Base-by-base conservation (phyloP, 108 stramenopile species). In the Nannochloropsis granulata region DNA sequence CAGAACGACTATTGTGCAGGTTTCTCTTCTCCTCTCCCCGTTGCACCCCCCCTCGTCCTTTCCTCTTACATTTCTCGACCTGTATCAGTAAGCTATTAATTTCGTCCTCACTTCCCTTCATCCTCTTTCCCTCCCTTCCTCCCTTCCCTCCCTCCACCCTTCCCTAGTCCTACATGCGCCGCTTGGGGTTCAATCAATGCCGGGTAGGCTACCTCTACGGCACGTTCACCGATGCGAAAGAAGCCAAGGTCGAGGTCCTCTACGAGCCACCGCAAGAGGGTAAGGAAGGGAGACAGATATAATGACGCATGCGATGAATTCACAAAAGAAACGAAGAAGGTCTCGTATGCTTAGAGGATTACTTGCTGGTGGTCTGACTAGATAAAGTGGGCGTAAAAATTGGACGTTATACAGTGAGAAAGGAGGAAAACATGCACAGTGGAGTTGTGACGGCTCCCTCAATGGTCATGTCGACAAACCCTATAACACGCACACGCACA, bases 251-350 rank as follows among this genome's bases (percentile, higher is more conserved):
- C 19, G 96, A 98, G 89, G 94, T 94, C 10, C 92, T 98, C 12
- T 98, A 98, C 88, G 98, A 98, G 88, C 98, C 98, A n/a, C 96
- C 96, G 43, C 98, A 98, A 88, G 92, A 94, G 43, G 82, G 82
- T 71, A 11, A 71, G 56, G 34, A 34, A 34, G 34, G 34, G 34
- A 34, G 34, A 34, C 5, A 34, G 34, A 34, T 34, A 34, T 34
- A 5, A 3, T 34, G 34, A 34, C 34, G 34, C 34, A 34, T 34
- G 34, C 34, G 34, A 34, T 34, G 34, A 34, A 34, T 34, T 34
- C 34, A 34, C 34, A 34, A 34, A 34, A 34, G 34, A 34, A 34
- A 34, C 34, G 1, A 34, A 34, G 5, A 5, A 34, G 34, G 34
- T 34, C 34, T 34, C 34, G 5, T 34, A 5, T 34, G 34, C 34